Evolutionary conservation across 306 rosid genomes (phyloP).

Genomic region (Quercus wislizeni): DNA sequence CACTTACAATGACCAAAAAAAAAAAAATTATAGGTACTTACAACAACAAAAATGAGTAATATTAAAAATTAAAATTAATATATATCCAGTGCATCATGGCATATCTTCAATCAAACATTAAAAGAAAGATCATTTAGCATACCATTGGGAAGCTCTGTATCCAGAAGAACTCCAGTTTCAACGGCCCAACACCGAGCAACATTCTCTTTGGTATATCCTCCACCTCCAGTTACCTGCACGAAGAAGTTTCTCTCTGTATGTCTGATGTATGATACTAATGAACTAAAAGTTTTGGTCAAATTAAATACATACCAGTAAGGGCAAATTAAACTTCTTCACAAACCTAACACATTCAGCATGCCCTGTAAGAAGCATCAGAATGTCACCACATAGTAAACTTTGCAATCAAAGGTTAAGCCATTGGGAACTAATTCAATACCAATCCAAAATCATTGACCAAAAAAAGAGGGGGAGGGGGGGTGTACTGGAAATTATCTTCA

Average conservation of each 20-base stretch:
- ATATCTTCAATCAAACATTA: slow-evolving; percentile 3
- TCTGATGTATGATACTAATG: slow-evolving; percentile 12
- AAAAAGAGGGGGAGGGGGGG: not conserved
- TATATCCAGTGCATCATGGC: slow-evolving; percentile 7
- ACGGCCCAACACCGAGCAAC: slow-evolving; percentile 98
- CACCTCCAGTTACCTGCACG: slow-evolving; percentile 92
- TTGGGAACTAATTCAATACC: slow-evolving; percentile 2
- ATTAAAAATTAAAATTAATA: not conserved
- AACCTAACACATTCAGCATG: slow-evolving; percentile 96
- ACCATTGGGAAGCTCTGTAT: slow-evolving; percentile 95
- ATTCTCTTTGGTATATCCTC: slow-evolving; percentile 98
- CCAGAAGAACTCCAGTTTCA: slow-evolving; percentile 97
- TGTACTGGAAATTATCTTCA: not conserved
- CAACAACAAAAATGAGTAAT: not conserved
- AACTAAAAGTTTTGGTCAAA: not conserved
- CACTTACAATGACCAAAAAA: not conserved
- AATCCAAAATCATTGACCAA: slow-evolving; percentile 8
- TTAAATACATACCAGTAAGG: slow-evolving; percentile 72
- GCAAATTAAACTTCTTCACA: slow-evolving; percentile 90
- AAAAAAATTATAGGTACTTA: too few relatives aligned
- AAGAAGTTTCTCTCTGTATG: slow-evolving; percentile 21
- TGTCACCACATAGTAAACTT: slow-evolving; percentile 13
- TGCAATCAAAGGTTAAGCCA: slow-evolving; percentile 7
- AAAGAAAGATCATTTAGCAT: slow-evolving; percentile 12
- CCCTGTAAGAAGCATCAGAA: slow-evolving; percentile 48